Percentiles rank a stretch among this genome's conserved stretches.
phyloP scores from a whole-genome alignment of 1,139 yeast genomes.

The Spencermartinsiella ligniputridi region DNA sequence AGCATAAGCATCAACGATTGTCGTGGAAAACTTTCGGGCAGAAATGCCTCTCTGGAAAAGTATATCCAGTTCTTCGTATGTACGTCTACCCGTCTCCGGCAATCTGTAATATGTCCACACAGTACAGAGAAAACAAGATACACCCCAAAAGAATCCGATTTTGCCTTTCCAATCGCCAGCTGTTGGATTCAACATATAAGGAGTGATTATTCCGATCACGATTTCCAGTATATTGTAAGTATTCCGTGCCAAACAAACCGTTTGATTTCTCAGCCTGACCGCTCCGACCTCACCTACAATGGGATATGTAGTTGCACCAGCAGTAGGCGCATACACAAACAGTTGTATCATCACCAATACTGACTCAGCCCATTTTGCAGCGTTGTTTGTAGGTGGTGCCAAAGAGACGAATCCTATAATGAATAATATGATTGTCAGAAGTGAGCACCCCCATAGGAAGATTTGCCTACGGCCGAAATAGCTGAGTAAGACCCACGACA shows the following conservation, averaged over 20 bases:
- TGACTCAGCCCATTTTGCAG: constrained; percentile 8
- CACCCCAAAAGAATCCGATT: constrained; percentile 1
- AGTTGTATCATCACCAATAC: constrained; percentile 21
- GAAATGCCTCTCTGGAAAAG: constrained; percentile 43
- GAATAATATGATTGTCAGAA: constrained; percentile 37
- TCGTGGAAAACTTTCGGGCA: constrained; percentile 41
- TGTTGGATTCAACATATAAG: constrained; percentile 2
- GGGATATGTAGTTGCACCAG: constrained; percentile 55
- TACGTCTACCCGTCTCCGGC: constrained; percentile 22
- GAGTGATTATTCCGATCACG: neutral
- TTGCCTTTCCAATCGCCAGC: neutral
- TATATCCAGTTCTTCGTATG: constrained; percentile 28
- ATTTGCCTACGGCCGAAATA: constrained; percentile 47
- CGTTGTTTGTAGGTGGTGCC: neutral
- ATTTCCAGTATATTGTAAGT: neutral
- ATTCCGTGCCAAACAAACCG: constrained; percentile 43
- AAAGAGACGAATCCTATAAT: constrained; percentile 17
- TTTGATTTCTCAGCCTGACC: constrained; percentile 48
- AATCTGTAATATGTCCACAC: constrained; percentile 1
- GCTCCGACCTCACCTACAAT: constrained; percentile 54
- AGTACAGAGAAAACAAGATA: neutral
- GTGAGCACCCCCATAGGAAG: constrained; percentile 41
- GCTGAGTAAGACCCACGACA: constrained; percentile 47
- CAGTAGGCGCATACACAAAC: constrained; percentile 42
- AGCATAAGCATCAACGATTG: neutral